Evolutionary conservation across 106 monocot species (phyloP).

Genomic region (Dendrobium chrysotoxum): DNA sequence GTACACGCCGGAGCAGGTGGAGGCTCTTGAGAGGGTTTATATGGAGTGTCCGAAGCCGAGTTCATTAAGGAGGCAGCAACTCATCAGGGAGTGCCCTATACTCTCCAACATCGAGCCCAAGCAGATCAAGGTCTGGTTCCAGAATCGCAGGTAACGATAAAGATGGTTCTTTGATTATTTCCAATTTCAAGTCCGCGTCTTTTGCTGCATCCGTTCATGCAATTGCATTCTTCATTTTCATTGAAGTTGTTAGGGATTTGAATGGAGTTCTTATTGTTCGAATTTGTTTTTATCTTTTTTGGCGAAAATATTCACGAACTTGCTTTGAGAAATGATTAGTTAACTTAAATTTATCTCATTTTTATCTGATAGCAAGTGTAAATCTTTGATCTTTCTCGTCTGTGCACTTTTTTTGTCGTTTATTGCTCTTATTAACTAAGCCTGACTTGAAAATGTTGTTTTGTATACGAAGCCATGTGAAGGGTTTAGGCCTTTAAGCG

Average conservation of each 20-base stretch:
- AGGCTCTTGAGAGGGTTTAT: conserved; percentile 84
- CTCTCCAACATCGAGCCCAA: conserved; percentile 79
- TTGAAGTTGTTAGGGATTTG: background rate
- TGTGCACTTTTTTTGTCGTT: background rate
- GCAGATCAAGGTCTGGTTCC: conserved; percentile 98
- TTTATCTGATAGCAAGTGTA: background rate
- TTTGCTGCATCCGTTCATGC: background rate
- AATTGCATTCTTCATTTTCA: background rate
- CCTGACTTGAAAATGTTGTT: background rate
- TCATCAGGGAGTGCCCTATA: conserved; percentile 73
- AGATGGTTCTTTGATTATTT: background rate
- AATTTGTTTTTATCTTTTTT: background rate
- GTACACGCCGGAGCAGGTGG: conserved; percentile 93
- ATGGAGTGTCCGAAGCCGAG: conserved; percentile 90
- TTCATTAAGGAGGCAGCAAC: conserved; percentile 75
- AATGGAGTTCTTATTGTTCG: no score
- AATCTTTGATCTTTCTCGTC: background rate
- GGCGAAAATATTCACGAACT: background rate
- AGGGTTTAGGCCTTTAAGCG: background rate
- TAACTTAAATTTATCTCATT: background rate
- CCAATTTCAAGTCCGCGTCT: background rate
- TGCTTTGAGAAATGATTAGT: background rate
- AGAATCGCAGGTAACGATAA: conserved; percentile 64
- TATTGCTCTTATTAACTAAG: background rate
- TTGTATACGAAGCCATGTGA: background rate